These are phyloP conservation scores for Thecaphora frezii DNA, from an alignment of 1,284 basidiomycete species.

Conservation along the genomic window DNA sequence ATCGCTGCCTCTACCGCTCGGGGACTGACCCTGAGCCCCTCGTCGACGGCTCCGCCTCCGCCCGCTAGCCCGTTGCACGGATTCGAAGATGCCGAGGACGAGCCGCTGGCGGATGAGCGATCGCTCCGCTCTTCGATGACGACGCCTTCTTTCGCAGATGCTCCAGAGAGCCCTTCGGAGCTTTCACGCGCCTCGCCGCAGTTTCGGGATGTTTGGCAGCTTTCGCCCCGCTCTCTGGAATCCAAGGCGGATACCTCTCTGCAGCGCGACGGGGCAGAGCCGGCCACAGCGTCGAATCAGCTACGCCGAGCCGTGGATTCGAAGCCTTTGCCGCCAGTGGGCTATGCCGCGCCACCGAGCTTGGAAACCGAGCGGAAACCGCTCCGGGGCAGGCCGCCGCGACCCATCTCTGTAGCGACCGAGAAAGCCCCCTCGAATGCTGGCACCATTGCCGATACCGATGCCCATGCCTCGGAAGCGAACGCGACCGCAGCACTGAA, in stretches of 20 bases:
- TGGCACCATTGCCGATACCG: background rate
- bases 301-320: too few species aligned
- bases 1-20: too few species aligned
- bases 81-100: conserved; percentile 17
- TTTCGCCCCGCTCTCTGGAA: background rate
- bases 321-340: too few species aligned
- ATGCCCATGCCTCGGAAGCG: too few species aligned
- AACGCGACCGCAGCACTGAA: background rate
- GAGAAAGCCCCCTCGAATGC: background rate
- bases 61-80: conserved; percentile 12
- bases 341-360: too few species aligned
- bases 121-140: conserved; percentile 14
- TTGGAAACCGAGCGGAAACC: too few species aligned
- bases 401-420: background rate
- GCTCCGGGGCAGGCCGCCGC: background rate
- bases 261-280: too few species aligned
- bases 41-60: conserved; percentile 16
- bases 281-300: too few species aligned
- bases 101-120: conserved; percentile 22
- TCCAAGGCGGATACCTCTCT: background rate
- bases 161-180: conserved; percentile 8
- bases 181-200: conserved; percentile 19
- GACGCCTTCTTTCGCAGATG: conserved; percentile 9
- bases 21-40: conserved; percentile 4
- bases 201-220: background rate